These are phyloP conservation scores for Fusarium fujikuroi DNA, from an alignment of 2,329 filamentous ascomycete genomes.

Conservation along the genomic window DNA sequence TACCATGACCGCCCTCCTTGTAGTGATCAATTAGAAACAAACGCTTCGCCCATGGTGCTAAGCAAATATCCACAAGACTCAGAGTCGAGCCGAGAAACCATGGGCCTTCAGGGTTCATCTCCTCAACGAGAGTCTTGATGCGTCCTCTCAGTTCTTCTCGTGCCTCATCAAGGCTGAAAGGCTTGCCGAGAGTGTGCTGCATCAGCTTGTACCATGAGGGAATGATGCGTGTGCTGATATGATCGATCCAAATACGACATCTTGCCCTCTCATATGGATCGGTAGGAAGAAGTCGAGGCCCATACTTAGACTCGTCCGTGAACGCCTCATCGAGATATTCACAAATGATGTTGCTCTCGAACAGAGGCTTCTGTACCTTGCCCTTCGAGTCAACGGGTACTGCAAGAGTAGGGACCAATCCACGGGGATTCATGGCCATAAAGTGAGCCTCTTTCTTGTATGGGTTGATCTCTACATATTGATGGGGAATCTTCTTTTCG, in stretches of 20 bases:
- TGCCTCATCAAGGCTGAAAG: constrained; percentile 62
- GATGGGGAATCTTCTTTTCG: constrained; percentile 78
- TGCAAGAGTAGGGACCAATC: constrained; percentile 77
- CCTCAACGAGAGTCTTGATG: constrained; percentile 68
- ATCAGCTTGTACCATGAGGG: constrained; percentile 74
- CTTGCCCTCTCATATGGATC: constrained; percentile 73
- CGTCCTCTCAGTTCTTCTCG: constrained; percentile 67
- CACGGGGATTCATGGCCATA: constrained; percentile 77
- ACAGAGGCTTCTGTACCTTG: constrained; percentile 66
- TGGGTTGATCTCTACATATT: constrained; percentile 82
- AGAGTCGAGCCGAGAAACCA: constrained; percentile 74
- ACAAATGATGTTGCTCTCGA: constrained; percentile 77
- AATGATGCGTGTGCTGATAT: constrained; percentile 73
- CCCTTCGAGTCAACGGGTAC: constrained; percentile 52
- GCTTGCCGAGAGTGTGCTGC: constrained; percentile 64
- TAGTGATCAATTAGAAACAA: constrained; percentile 81
- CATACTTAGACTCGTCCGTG: constrained; percentile 54
- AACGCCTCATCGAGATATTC: constrained; percentile 82
- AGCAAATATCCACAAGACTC: constrained; percentile 74
- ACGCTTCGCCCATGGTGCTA: constrained; percentile 78
- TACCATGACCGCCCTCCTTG: constrained; percentile 66
- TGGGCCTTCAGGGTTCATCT: constrained; percentile 68
- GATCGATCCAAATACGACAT: constrained; percentile 79
- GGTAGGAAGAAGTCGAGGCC: constrained; percentile 64
- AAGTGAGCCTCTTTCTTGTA: constrained; percentile 78